phyloP scores from a whole-genome alignment of 2,329 filamentous ascomycete genomes.

The Trichophyton benhamiae region DNA sequence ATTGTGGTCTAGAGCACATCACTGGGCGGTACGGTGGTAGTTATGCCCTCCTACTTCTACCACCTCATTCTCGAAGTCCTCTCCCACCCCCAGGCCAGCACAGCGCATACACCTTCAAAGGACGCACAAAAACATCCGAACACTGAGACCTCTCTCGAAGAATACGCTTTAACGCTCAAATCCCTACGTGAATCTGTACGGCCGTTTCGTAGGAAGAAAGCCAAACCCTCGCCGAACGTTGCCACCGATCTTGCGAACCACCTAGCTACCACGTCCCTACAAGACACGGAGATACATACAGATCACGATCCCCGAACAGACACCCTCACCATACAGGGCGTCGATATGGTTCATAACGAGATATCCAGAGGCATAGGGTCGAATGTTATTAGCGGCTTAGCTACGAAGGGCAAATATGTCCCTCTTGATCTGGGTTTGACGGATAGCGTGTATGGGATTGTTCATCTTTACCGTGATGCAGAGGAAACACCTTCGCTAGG shows the following conservation, averaged over 20 bases:
- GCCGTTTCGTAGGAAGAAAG: conserved; percentile 11
- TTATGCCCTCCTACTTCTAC: conserved; percentile 52
- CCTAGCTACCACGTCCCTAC: neutral
- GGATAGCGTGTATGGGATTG: conserved; percentile 79
- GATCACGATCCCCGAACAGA: conserved; percentile 55
- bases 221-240: neutral
- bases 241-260: neutral
- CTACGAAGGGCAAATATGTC: conserved; percentile 70
- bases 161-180: conserved; percentile 5
- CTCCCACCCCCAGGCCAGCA: conserved; percentile 17
- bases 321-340: conserved; percentile 65
- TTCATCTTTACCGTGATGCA: conserved; percentile 82
- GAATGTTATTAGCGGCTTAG: conserved; percentile 48
- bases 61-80: conserved; percentile 51
- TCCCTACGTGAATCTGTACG: conserved; percentile 9
- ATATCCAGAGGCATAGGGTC: conserved; percentile 40
- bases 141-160: neutral
- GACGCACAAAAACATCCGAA: too few species aligned
- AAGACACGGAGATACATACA: conserved; percentile 10
- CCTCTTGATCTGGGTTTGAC: conserved; percentile 59
- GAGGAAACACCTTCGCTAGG: conserved; percentile 55
- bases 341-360: conserved; percentile 53
- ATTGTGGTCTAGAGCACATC: conserved; percentile 11
- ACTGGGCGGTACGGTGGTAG: conserved; percentile 24
- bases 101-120: neutral